Base-by-base conservation (phyloP, 805 yeast genomes). In the Myxozyma kluyveri region DNA sequence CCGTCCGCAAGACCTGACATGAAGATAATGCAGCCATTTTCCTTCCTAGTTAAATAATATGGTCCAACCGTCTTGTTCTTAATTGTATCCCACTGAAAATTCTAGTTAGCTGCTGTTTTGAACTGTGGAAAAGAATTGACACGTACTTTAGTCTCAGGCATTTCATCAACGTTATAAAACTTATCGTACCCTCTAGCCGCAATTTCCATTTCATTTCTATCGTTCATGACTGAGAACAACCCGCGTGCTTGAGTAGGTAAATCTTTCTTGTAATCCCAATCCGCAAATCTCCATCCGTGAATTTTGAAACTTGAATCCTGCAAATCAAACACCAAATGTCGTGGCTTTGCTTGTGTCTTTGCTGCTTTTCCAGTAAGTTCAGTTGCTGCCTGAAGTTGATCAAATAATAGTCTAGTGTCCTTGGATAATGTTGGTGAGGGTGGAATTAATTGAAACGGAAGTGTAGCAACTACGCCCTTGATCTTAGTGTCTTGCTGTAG, bases 21-120 rank as follows among this genome's bases (percentile, higher is more conserved):
- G 54, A 93, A 81, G 1, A 87, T 82, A 47, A 93, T 89, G 63
- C 97, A 93, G 0, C 99, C 99, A 65, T 93, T 93, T 51, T 95
- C 95, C 65, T 93, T 93, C 33, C 84, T 73, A 0, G 96, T 82
- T 1, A 89, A 78, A 18, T 77, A 79, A 66, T 84, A 93, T 0
- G 97, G 96, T 0, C 96, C 96, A 3, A 37, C 29, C 0, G 93
- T 83, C 29, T 72, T 61, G 0, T 59, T 43, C n/a, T 63, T 60
- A 3, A 89, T 64, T 60, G 65, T 63, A 0, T 68, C 69, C 73
- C 81, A 74, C 52, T 59, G 9, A 27, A 27, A 10, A 10, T 23
- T 18, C 10, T 14, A 9, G 18, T 19, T 18, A 42, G 14, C 17
- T 2, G 2, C 10, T 17, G 19, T 31, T 5, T 22, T 23, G 38